These are phyloP conservation scores for Flaveria linearis DNA, from an alignment of 129 eudicot genomes.

Conservation along the genomic window DNA sequence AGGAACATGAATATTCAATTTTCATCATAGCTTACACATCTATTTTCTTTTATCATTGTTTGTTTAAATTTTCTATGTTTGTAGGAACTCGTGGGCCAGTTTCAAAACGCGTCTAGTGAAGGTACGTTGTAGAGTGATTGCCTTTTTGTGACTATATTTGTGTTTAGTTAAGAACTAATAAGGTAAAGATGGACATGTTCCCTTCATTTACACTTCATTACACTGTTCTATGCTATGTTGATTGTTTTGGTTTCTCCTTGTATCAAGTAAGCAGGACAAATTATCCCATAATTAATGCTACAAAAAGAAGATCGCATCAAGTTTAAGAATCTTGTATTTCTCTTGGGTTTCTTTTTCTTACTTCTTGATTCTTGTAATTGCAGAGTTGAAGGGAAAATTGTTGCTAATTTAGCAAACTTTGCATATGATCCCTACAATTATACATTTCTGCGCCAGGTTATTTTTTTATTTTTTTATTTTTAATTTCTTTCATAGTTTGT, in stretches of 20 bases:
- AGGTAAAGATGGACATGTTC: background rate
- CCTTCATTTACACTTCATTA: background rate
- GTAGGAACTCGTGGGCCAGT: slow-evolving; percentile 74
- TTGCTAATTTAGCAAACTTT: slow-evolving; percentile 88
- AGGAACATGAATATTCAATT: background rate
- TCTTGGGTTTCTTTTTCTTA: background rate
- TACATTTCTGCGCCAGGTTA: slow-evolving; percentile 70
- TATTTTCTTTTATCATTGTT: no score
- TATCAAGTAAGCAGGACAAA: background rate
- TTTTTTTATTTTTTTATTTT: background rate
- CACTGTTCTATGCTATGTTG: background rate
- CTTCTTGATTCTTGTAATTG: slow-evolving; percentile 13
- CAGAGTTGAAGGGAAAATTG: slow-evolving; percentile 78
- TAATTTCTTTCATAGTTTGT: background rate
- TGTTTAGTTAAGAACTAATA: background rate
- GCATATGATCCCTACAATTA: slow-evolving; percentile 94
- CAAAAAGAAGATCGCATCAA: background rate
- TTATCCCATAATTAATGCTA: background rate
- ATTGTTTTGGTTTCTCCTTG: background rate
- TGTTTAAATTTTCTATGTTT: background rate
- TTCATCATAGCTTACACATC: background rate
- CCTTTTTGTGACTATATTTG: background rate
- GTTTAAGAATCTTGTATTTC: background rate
- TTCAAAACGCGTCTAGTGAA: slow-evolving; percentile 70
- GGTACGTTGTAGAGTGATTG: slow-evolving; percentile 42